Evolutionary conservation across 1,284 basidiomycete genomes (phyloP).

Genomic region (Somion occarium): DNA sequence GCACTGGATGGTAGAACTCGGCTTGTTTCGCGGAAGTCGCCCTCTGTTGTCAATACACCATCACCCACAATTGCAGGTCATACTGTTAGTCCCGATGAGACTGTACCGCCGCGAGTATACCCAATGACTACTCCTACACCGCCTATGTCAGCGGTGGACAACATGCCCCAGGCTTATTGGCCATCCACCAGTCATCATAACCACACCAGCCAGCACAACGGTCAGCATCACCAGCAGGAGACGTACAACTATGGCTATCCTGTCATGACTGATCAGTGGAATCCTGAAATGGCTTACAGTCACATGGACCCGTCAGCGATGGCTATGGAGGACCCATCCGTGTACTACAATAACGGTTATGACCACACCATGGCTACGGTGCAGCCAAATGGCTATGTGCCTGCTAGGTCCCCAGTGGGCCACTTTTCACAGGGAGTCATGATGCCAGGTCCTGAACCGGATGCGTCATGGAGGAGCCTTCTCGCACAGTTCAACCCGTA

Average conservation of each 20-base stretch:
- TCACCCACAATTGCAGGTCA: conserved; percentile 16
- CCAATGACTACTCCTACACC: conserved; percentile 10
- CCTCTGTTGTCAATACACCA: conserved; percentile 41
- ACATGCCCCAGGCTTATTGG: not conserved
- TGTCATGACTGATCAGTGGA: conserved; percentile 9
- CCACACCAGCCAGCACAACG: conserved; percentile 15
- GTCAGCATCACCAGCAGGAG: conserved; percentile 13
- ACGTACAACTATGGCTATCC: conserved; percentile 6
- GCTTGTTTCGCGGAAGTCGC: conserved; percentile 50
- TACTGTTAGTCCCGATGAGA: not conserved
- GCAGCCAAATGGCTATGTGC: not conserved
- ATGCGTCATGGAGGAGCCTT: conserved; percentile 26
- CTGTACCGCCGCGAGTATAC: conserved; percentile 5
- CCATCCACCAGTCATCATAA: not conserved
- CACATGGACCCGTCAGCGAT: conserved; percentile 9
- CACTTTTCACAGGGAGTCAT: not conserved
- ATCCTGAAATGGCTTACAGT: conserved; percentile 9
- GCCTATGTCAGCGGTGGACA: not conserved
- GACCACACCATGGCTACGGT: conserved; percentile 4
- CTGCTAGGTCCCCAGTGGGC: not conserved
- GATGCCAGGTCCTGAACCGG: conserved; percentile 20
- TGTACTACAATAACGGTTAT: conserved; percentile 11
- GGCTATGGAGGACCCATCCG: conserved; percentile 4
- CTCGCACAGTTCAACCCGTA: conserved; percentile 19
- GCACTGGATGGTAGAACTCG: conserved; percentile 58